phyloP scores from a whole-genome alignment of 441 rosid species.

The Melianthus villosus region DNA sequence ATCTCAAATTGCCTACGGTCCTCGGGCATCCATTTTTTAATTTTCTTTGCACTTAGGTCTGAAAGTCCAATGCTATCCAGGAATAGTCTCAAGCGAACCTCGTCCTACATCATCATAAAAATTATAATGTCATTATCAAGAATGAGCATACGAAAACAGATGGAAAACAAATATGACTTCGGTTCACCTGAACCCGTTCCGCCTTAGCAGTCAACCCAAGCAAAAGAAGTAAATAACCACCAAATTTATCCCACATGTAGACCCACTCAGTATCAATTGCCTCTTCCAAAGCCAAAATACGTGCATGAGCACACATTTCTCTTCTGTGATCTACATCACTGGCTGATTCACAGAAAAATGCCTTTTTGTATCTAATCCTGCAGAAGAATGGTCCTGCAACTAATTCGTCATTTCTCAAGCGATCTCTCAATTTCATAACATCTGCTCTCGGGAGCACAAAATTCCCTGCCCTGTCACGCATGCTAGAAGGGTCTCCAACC shows the following conservation, averaged over 20 bases:
- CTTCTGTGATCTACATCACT: conserved; percentile 72
- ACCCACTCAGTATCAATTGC: conserved; percentile 99
- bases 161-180: conserved; percentile 9
- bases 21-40: conserved; percentile 99
- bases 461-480: conserved; percentile 96
- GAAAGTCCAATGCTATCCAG: conserved; percentile 99
- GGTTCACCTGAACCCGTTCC: conserved; percentile 82
- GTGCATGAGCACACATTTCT: conserved; percentile 98
- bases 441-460: conserved; percentile 98
- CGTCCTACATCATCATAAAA: conserved; percentile 41
- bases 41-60: conserved; percentile 95
- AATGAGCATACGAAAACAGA: conserved; percentile 6
- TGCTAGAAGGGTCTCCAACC: conserved; percentile 91
- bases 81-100: conserved; percentile 94
- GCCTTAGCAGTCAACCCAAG: conserved; percentile 99
- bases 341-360: conserved; percentile 42
- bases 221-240: conserved; percentile 88
- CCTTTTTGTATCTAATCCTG: conserved; percentile 42
- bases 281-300: conserved; percentile 95
- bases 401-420: conserved; percentile 87
- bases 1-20: conserved; percentile 96
- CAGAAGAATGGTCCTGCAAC: conserved; percentile 62
- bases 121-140: conserved; percentile 8
- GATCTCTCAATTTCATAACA: conserved; percentile 95
- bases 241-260: conserved; percentile 99